These are phyloP conservation scores for Fusarium keratoplasticum DNA, from an alignment of 2,329 filamentous ascomycete genomes.

Conservation along the genomic window DNA sequence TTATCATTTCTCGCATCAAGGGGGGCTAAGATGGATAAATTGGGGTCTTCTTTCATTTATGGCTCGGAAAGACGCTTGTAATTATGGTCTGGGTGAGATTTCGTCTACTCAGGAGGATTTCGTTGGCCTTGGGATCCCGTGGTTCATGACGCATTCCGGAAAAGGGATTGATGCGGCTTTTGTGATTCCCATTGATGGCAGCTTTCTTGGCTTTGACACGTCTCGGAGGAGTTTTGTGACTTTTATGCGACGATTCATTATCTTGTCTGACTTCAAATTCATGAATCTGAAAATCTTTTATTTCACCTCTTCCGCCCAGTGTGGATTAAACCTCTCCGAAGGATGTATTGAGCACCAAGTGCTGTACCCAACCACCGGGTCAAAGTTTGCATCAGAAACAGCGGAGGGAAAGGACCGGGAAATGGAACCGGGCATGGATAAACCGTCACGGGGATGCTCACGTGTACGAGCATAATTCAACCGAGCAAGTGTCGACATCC, in stretches of 20 bases:
- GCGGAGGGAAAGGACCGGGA: not conserved
- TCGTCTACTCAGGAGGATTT: not conserved
- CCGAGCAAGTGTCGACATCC: slow-evolving; percentile 44
- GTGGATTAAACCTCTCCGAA: not conserved
- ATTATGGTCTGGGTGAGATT: not conserved
- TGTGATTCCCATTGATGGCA: not conserved
- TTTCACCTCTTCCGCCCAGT: not conserved
- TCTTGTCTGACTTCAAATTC: rapidly evolving
- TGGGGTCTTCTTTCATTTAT: not conserved
- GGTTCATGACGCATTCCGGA: not conserved
- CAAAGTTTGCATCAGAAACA: not conserved
- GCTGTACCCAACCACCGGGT: too few relatives aligned
- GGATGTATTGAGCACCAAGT: not conserved
- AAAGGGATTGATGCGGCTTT: not conserved
- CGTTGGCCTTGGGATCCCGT: not conserved
- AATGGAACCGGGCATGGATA: not conserved
- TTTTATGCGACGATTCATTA: not conserved
- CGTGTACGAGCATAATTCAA: not conserved
- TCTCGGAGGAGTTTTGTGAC: not conserved
- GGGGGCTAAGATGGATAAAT: not conserved
- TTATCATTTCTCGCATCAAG: not conserved
- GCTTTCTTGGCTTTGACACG: not conserved
- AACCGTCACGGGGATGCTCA: not conserved
- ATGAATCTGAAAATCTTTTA: too few relatives aligned
- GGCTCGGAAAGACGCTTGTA: not conserved